Conservation (phyloP, 768 basidiomycete species). For the Dendrothele bispora region DNA sequence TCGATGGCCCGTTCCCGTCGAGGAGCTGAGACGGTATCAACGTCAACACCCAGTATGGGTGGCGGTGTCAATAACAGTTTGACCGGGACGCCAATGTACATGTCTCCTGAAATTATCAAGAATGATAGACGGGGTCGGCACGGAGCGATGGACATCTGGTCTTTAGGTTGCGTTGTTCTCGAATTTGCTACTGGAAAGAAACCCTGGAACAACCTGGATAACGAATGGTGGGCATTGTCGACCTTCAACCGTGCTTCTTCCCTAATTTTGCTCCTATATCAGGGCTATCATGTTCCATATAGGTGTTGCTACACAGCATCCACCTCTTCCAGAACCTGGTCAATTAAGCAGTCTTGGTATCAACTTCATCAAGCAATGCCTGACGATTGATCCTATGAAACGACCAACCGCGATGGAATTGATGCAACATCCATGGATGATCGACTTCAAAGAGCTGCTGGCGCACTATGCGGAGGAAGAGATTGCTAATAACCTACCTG, state of each 20-base stretch:
- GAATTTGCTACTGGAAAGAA: slow-evolving; percentile 96
- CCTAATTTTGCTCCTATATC: slow-evolving; percentile 7
- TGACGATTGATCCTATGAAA: slow-evolving; percentile 81
- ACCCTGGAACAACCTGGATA: slow-evolving; percentile 98
- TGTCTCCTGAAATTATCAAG: slow-evolving; percentile 98
- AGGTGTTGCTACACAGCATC: slow-evolving; percentile 94
- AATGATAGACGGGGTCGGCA: slow-evolving; percentile 84
- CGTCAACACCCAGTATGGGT: slow-evolving; percentile 32
- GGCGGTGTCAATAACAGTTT: slow-evolving; percentile 73
- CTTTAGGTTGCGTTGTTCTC: slow-evolving; percentile 94
- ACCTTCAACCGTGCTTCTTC: background rate
- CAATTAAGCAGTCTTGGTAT: slow-evolving; percentile 90
- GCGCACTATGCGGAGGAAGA: slow-evolving; percentile 67
- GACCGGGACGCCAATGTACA: slow-evolving; percentile 99
- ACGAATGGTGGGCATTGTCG: slow-evolving; percentile 78
- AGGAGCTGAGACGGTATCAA: slow-evolving; percentile 36
- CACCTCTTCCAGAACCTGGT: slow-evolving; percentile 88
- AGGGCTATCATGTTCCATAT: slow-evolving; percentile 99
- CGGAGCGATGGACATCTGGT: slow-evolving; percentile 99
- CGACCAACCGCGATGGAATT: slow-evolving; percentile 86
- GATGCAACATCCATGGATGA: slow-evolving; percentile 88
- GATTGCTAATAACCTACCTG: slow-evolving; percentile 47
- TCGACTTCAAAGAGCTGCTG: slow-evolving; percentile 74
- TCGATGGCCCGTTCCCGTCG: slow-evolving; percentile 75
- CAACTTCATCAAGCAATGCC: slow-evolving; percentile 89